Base-by-base conservation (phyloP, 768 basidiomycete genomes). In the Tylopilus sp. region DNA sequence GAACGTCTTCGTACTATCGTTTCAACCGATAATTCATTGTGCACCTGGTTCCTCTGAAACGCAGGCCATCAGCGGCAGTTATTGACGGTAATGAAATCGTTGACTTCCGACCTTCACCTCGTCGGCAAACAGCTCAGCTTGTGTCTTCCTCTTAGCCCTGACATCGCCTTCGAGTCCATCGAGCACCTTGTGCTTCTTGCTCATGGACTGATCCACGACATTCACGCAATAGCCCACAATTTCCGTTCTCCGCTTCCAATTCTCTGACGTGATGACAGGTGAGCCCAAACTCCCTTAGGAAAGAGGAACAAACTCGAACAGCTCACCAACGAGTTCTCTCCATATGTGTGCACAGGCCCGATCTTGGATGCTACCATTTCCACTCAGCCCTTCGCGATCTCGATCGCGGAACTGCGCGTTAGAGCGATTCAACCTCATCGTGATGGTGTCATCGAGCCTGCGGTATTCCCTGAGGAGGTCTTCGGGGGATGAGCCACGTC, bases 391-490 rank as follows among this genome's bases (percentile, higher is more conserved):
- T 45, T 71, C 60, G 25, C 88, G 80, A 59, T 88, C 83, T 56
- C 78, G 76, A 72, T 92, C 91, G 47, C 88, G 79, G 69, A 86
- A 83, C 48, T 83, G 78, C 6, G 90, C 90, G 52, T 79, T 81
- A 34, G 88, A 86, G 45, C 90, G 82, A 67, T 93, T 92, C 43
- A 92, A 69, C 30, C 91, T 78, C 85, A 90, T 89, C 36, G 78
- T 81, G 58, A 93, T 86, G 8, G 82, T 74, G 63, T 93, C 90
- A 70, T 93, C 90, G 14, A 92, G 73, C 60, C 76, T 82, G 63
- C 90, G 79, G 68, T 92, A 92, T 69, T 92, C 89, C 64, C 77
- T 84, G 68, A 93, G 75, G 62, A 92, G 81, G 55, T 90, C 91
- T 93, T 66, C 45, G 44, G 53, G 57, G 58, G 37, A 40, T 63